Conservation (phyloP, 805 yeast genomes). For the Wickerhamomyces bisporus region DNA sequence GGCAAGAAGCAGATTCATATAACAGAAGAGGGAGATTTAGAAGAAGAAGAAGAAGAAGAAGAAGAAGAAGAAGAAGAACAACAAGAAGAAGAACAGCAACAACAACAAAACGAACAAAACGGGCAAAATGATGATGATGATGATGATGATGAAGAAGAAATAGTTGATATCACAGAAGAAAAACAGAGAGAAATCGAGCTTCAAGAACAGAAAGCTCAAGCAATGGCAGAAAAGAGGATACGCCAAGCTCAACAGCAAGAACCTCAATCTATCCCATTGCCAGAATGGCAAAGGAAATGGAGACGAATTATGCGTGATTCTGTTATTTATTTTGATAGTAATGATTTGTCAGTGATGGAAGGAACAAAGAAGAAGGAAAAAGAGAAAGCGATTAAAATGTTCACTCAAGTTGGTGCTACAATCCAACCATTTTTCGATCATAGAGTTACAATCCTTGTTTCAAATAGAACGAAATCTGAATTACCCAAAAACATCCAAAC, state of each 20-base stretch:
- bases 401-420: conserved; percentile 42
- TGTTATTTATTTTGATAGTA: conserved; percentile 51
- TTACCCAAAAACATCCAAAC: conserved; percentile 51
- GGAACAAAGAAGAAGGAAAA: conserved; percentile 25
- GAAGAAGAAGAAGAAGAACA: neutral
- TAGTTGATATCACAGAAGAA: no score
- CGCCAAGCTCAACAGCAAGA: conserved; percentile 7
- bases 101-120: conserved; percentile 5
- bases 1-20: neutral
- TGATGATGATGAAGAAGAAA: no score
- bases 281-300: conserved; percentile 59
- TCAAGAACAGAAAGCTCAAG: no score
- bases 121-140: no score
- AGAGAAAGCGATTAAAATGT: conserved; percentile 27
- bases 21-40: neutral
- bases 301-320: conserved; percentile 50
- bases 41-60: neutral
- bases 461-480: conserved; percentile 49
- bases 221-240: neutral
- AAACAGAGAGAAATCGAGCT: no score
- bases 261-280: conserved; percentile 23
- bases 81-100: neutral
- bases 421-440: conserved; percentile 55
- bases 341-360: conserved; percentile 28
- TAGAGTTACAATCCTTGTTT: conserved; percentile 67